Evolutionary conservation across 768 basidiomycete genomes (phyloP).

Genomic region (Mycena crocata): DNA sequence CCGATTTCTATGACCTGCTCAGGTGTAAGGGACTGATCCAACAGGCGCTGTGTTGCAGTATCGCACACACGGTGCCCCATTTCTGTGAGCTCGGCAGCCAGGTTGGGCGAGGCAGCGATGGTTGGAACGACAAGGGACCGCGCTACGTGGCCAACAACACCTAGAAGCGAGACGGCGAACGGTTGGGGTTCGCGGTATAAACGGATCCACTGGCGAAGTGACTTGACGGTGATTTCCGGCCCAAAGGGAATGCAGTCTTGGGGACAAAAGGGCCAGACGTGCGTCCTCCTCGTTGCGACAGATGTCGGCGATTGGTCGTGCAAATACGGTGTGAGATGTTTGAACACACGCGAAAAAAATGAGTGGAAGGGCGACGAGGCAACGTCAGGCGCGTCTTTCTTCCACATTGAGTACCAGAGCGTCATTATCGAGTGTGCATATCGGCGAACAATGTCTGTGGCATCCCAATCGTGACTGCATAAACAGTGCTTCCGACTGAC

Average conservation of each 20-base stretch:
- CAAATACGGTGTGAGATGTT: conserved; percentile 6
- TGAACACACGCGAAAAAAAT: conserved; percentile 14
- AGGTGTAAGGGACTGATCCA: background rate
- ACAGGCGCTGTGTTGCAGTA: background rate
- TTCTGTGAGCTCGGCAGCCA: background rate
- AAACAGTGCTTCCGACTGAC: background rate
- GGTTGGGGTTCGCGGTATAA: conserved; percentile 16
- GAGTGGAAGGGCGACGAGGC: conserved; percentile 14
- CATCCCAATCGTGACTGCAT: background rate
- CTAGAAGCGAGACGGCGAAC: conserved; percentile 10
- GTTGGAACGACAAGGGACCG: conserved; percentile 8
- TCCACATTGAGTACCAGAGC: conserved; percentile 2
- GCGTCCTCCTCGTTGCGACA: conserved; percentile 4
- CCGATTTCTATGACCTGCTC: conserved; percentile 8
- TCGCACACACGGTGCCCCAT: conserved; percentile 12
- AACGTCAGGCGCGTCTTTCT: background rate
- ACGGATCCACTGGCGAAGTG: conserved; percentile 20
- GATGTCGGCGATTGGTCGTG: conserved; percentile 13
- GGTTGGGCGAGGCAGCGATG: conserved; percentile 7
- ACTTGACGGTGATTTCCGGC: conserved; percentile 13
- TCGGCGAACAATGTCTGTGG: background rate
- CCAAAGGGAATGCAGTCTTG: conserved; percentile 13
- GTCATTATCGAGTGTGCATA: background rate
- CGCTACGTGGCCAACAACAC: background rate
- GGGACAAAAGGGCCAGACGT: conserved; percentile 10